Percentiles rank a stretch among this genome's conserved stretches.
phyloP scores from a whole-genome alignment of 2,329 filamentous ascomycete genomes.

The Cryphonectria carpinicola region DNA sequence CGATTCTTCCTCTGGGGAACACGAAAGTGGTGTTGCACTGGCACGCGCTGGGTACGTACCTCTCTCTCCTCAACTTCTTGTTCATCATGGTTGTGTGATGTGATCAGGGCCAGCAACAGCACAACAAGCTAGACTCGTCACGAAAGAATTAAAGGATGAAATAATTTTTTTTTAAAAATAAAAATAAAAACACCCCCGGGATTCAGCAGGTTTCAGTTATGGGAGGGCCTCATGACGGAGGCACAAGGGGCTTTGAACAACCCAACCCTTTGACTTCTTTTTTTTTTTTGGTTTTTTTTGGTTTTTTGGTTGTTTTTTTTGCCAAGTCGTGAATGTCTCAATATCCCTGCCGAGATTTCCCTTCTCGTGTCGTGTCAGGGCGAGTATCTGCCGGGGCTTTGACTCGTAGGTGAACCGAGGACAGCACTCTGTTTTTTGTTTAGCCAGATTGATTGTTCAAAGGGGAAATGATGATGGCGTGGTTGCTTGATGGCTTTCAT shows the following conservation, averaged over 20 bases:
- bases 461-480: neutral
- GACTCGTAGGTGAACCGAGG: neutral
- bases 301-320: no score
- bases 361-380: neutral
- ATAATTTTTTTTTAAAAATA: no score
- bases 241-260: neutral
- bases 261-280: neutral
- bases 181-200: neutral
- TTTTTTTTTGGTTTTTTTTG: no score
- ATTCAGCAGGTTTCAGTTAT: constrained; percentile 1
- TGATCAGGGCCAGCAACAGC: neutral
- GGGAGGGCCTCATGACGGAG: neutral
- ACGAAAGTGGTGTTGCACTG: neutral
- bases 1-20: neutral
- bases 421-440: neutral
- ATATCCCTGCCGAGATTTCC: constrained; percentile 5
- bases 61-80: neutral
- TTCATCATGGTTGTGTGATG: neutral
- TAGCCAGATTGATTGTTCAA: neutral
- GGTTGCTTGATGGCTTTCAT: neutral
- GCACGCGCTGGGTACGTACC: neutral
- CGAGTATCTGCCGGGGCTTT: neutral
- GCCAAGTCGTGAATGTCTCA: neutral
- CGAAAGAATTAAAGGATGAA: no score
- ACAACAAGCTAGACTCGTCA: neutral